Conservation (phyloP, 2,329 filamentous ascomycete genomes). For the Aphanoascus verrucosus region DNA sequence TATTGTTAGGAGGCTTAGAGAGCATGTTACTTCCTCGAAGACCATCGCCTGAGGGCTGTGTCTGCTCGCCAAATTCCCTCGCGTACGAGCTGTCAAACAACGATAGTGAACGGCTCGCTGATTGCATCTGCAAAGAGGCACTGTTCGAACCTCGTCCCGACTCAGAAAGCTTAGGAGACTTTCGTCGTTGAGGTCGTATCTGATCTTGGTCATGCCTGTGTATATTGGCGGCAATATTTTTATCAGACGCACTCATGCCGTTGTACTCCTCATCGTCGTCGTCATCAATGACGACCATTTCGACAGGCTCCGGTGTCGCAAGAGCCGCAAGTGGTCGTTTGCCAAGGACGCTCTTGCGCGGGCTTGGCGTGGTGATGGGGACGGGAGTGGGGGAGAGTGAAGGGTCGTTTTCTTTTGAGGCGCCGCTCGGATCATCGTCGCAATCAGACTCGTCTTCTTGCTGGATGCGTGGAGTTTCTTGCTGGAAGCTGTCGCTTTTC, state of each 20-base stretch:
- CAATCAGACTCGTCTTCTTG: conserved; percentile 24
- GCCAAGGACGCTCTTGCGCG: conserved; percentile 27
- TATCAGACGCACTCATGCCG: conserved; percentile 29
- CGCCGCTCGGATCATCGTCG: conserved; percentile 27
- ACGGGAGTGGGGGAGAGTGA: conserved; percentile 32
- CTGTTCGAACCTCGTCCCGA: not conserved
- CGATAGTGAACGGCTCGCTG: not conserved
- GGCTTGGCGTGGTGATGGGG: conserved; percentile 26
- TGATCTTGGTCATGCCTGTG: not conserved
- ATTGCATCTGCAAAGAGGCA: not conserved
- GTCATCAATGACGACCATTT: conserved; percentile 24
- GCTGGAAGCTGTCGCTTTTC: conserved; percentile 7
- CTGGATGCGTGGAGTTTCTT: conserved; percentile 14
- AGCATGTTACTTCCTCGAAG: no score
- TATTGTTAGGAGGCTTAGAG: not conserved
- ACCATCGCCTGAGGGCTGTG: not conserved
- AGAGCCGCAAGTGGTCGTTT: conserved; percentile 38
- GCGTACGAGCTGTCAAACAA: not conserved
- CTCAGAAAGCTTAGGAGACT: conserved; percentile 12
- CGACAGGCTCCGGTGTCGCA: conserved; percentile 26
- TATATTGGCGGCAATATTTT: conserved; percentile 33
- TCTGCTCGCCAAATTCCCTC: not conserved
- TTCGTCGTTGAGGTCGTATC: conserved; percentile 3
- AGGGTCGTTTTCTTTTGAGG: conserved; percentile 42
- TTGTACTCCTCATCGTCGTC: conserved; percentile 18